A percentile compares a stretch with the other conserved stretches of the same genome.
Conservation (phyloP, 2,329 filamentous ascomycete genomes). For the Hypoxylon sp. region DNA sequence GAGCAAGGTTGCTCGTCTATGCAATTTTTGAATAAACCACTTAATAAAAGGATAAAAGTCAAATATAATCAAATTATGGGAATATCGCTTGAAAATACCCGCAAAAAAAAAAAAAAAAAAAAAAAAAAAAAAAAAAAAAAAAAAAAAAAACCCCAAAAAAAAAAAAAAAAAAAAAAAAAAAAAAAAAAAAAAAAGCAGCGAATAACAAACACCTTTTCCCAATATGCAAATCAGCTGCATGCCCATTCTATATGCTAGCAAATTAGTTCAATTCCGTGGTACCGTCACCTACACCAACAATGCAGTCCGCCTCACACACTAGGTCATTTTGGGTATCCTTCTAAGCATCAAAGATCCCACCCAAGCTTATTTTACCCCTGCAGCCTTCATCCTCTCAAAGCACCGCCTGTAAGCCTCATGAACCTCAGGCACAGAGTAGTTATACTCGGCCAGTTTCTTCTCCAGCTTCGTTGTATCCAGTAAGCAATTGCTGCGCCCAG, state of each 20-base stretch:
- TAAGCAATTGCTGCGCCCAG: slow-evolving; percentile 76
- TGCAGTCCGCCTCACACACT: slow-evolving; percentile 10
- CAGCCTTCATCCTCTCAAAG: slow-evolving; percentile 75
- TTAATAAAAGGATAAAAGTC: no score
- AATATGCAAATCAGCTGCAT: slow-evolving; percentile 4
- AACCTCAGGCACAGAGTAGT: slow-evolving; percentile 71
- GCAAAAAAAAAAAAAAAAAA: slow-evolving; percentile 4
- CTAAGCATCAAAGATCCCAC: slow-evolving; percentile 15
- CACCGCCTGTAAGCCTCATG: slow-evolving; percentile 73
- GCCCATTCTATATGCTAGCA: slow-evolving; percentile 8
- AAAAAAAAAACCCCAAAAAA: no score
- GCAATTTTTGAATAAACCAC: not conserved
- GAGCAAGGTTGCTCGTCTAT: no score
- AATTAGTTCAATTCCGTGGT: slow-evolving; percentile 1
- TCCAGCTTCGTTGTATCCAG: slow-evolving; percentile 74
- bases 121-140: no score
- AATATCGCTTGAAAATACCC: slow-evolving; percentile 1
- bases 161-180: slow-evolving; percentile 5
- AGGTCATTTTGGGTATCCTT: slow-evolving; percentile 21
- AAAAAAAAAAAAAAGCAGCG: slow-evolving; percentile 2
- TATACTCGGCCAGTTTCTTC: slow-evolving; percentile 72
- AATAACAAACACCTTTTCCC: not conserved
- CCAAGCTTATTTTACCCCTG: slow-evolving; percentile 63
- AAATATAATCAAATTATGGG: not conserved
- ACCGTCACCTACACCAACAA: slow-evolving; percentile 18